Conservation (phyloP, 2,329 filamentous ascomycete species). For the Sordariomycetes sp. region DNA sequence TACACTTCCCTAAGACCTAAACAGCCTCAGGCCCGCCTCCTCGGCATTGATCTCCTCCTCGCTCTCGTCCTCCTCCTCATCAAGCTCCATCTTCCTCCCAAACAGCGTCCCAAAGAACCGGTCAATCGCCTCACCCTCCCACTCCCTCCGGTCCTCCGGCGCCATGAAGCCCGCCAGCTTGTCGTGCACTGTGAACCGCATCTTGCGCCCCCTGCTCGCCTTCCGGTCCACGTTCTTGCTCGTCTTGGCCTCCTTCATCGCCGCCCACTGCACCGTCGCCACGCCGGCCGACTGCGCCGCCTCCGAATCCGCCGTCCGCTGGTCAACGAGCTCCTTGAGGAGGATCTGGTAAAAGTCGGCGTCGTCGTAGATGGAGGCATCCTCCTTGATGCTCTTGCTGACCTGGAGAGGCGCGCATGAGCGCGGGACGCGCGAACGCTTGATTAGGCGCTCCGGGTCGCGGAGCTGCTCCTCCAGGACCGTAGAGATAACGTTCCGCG, state of each 20-base stretch:
- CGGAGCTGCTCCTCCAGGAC: constrained; percentile 57
- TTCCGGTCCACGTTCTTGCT: constrained; percentile 82
- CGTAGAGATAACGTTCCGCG: constrained; percentile 44
- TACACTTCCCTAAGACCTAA: constrained; percentile 22
- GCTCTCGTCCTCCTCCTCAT: constrained; percentile 42
- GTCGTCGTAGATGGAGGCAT: constrained; percentile 70
- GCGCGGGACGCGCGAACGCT: constrained; percentile 56
- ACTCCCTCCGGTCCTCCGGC: constrained; percentile 65
- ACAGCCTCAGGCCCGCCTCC: constrained; percentile 39
- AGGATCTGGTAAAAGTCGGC: constrained; percentile 89
- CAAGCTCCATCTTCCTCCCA: constrained; percentile 53
- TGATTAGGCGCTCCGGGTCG: constrained; percentile 52
- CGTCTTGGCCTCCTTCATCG: constrained; percentile 63
- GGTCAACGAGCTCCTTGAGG: constrained; percentile 84
- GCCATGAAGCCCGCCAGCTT: constrained; percentile 98
- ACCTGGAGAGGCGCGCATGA: constrained; percentile 65
- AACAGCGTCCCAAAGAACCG: constrained; percentile 63
- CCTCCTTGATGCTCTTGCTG: constrained; percentile 40
- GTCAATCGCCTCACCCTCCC: constrained; percentile 72
- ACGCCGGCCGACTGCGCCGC: constrained; percentile 29
- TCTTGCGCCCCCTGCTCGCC: constrained; percentile 87
- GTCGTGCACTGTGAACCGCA: constrained; percentile 90
- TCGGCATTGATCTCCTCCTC: constrained; percentile 35
- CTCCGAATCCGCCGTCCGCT: constrained; percentile 60
- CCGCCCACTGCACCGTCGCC: constrained; percentile 48